A percentile compares a stretch with the other conserved stretches of the same genome.
Evolutionary conservation across 1,284 basidiomycete species (phyloP).

Genomic region (Marasmius oreades): DNA sequence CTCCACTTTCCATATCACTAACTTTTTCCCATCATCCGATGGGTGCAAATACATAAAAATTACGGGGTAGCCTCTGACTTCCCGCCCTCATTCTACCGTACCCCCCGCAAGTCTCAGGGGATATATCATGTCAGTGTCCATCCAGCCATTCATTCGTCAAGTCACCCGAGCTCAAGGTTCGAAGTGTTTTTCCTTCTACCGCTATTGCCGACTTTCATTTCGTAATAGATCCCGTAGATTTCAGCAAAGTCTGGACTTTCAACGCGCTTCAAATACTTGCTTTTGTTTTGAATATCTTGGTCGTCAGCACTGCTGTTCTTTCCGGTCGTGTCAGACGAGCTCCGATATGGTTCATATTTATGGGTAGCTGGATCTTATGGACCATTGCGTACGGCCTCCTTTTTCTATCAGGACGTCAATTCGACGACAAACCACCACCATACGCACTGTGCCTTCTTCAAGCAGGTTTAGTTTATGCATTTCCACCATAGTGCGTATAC

Average conservation of each 20-base stretch:
- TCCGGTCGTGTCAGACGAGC: conserved; percentile 1
- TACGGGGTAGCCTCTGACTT: too few relatives aligned
- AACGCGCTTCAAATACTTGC: conserved; percentile 6
- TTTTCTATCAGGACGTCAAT: conserved; percentile 21
- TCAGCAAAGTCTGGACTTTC: not conserved
- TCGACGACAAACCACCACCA: conserved; percentile 18
- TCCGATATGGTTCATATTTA: conserved; percentile 6
- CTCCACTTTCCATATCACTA: too few relatives aligned
- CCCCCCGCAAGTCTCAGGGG: too few relatives aligned
- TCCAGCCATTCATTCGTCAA: too few relatives aligned
- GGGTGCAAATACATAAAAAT: too few relatives aligned
- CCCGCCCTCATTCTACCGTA: too few relatives aligned
- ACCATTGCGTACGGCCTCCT: conserved; percentile 21
- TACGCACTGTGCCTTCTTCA: conserved; percentile 21
- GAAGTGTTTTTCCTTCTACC: too few relatives aligned
- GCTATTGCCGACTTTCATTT: not conserved
- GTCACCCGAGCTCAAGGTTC: too few relatives aligned
- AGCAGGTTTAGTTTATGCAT: conserved; percentile 23
- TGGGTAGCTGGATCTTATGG: conserved; percentile 19
- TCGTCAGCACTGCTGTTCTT: not conserved
- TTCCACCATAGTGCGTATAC: conserved; percentile 11
- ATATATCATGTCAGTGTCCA: too few relatives aligned
- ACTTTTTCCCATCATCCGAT: too few relatives aligned
- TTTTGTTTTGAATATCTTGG: not conserved
- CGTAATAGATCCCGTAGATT: not conserved